Base-by-base conservation (phyloP, 2,329 filamentous ascomycete genomes). In the Aureobasidium sp. region DNA sequence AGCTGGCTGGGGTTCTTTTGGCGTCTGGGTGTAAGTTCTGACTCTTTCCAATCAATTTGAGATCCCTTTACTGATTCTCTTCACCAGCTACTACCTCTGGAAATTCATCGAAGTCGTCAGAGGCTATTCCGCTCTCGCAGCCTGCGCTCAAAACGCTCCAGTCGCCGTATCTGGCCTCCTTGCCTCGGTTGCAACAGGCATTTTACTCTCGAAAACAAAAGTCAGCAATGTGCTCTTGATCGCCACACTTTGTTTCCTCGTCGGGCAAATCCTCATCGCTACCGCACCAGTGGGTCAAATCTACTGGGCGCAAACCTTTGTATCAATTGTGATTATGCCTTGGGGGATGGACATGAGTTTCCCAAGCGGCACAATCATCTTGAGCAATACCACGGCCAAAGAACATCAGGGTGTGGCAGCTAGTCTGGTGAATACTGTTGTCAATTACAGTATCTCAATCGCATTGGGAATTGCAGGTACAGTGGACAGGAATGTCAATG, bases 331-430 rank as follows among this genome's bases (percentile, higher is more conserved):
- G 3, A 68, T 88, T 50, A 84, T 83, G 71, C 80, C 83, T 0
- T 85, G 80, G 67, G 84, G 85, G 1, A 85, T 87, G 81, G 84
- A 89, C 69, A 87, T 87, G 79, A 83, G 78, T 2, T 87, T 87
- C 66, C 86, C 86, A 0, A 81, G 84, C 0, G 84, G 82, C 0
- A 86, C 80, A 0, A 69, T 88, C 13, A 79, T 88, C 29, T 74
- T 89, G 10, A 83, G 80, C 37, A 81, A 87, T 66, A 75, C 74
- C 1, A 74, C 80, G 34, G 66, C 72, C 9, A 73, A 74, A 29
- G 72, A 79, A 55, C 75, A 80, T 32, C 80, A 83, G 65, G 81
- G 80, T 8, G 74, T 82, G 17, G 79, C 79, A 2, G 80, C 79
- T 0, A 82, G 79, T 17, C 70, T 88, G 6, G 82, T 88, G 36